phyloP scores from a whole-genome alignment of 441 rosid genomes.

The Erodium chrysanthum region DNA sequence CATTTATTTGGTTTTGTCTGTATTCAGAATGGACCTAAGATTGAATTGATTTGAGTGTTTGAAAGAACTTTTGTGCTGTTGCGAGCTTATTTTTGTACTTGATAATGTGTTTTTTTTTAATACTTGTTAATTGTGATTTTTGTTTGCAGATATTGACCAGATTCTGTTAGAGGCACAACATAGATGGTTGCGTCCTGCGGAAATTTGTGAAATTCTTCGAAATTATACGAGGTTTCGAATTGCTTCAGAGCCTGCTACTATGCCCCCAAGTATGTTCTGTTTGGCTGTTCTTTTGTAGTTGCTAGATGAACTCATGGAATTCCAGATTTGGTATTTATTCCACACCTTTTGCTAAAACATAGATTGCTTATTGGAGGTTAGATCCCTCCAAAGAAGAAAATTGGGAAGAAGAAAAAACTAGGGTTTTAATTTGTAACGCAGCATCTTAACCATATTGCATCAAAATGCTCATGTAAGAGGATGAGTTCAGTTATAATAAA shows the following conservation, averaged over 20 bases:
- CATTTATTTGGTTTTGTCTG: neutral
- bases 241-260: slow-evolving; percentile 63
- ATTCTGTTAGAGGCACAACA: slow-evolving; percentile 65
- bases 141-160: slow-evolving; percentile 61
- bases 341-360: neutral
- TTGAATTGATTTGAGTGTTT: neutral
- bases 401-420: neutral
- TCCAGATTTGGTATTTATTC: neutral
- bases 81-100: neutral
- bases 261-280: slow-evolving; percentile 53
- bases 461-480: neutral
- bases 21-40: neutral
- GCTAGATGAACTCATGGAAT: neutral
- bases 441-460: neutral
- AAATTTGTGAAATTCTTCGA: slow-evolving; percentile 78
- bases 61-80: neutral
- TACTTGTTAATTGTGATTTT: slow-evolving; percentile 2
- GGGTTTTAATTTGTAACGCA: neutral
- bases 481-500: neutral
- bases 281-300: neutral
- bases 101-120: neutral
- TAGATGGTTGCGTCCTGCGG: slow-evolving; percentile 91
- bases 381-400: neutral
- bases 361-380: neutral
- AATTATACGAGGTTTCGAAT: slow-evolving; percentile 48